Conservation (phyloP, 495 filamentous ascomycete genomes). For the Hyphodiscus hymeniophilus region DNA sequence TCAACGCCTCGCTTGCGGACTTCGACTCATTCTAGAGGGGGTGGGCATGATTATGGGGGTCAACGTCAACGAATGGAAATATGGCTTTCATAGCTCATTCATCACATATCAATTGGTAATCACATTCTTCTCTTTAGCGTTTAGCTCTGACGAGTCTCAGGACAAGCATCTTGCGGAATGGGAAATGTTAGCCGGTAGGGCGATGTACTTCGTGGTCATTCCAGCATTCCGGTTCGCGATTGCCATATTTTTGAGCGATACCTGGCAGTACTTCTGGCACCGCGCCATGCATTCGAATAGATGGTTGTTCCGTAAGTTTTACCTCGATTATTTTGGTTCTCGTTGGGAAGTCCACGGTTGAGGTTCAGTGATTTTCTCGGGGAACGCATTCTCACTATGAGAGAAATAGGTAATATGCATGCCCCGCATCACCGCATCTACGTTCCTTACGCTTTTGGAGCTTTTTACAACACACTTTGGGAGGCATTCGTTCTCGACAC, state of each 20-base stretch:
- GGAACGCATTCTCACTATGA: background rate
- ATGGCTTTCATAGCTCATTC: no score
- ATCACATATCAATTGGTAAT: no score
- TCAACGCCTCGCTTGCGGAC: no score
- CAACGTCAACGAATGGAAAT: no score
- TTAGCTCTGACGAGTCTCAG: no score
- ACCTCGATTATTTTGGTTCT: background rate
- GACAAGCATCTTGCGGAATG: no score
- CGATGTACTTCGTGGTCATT: background rate
- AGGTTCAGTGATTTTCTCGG: no score
- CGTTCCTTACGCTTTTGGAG: background rate
- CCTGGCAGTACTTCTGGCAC: background rate
- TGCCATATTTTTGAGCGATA: background rate
- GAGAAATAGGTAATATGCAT: background rate
- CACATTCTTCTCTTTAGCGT: no score
- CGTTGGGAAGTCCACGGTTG: no score
- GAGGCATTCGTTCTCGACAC: background rate
- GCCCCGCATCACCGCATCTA: background rate
- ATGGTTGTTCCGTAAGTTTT: no score
- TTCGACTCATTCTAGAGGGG: no score
- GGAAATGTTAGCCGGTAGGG: background rate
- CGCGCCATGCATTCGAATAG: background rate
- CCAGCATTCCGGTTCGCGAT: background rate
- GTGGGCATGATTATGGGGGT: no score
- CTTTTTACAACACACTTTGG: background rate